Evolutionary conservation across 805 yeast genomes (phyloP).

Genomic region (Metschnikowia kofuensis): DNA sequence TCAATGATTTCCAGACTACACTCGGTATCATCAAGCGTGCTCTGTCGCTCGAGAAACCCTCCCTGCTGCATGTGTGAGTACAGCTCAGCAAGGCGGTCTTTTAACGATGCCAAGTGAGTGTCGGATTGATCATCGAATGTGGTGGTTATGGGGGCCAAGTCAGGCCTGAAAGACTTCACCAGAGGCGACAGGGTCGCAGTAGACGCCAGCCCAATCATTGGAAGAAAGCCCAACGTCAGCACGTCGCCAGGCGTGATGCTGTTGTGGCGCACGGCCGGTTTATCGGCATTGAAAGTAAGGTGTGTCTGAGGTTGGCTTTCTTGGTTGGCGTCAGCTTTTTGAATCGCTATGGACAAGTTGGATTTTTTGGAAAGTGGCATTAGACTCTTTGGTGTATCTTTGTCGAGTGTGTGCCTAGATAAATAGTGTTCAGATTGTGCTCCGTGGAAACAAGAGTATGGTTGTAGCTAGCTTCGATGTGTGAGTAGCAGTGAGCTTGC

Average conservation of each 20-base stretch:
- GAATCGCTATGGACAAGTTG: constrained; percentile 43
- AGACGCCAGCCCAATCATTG: constrained; percentile 15
- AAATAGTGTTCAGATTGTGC: neutral
- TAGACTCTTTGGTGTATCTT: neutral
- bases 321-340: constrained; percentile 35
- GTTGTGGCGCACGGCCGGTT: constrained; percentile 5
- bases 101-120: constrained; percentile 14
- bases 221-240: constrained; percentile 15
- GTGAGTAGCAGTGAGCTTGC: neutral
- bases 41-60: constrained; percentile 10
- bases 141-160: constrained; percentile 36
- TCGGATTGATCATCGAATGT: constrained; percentile 25
- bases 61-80: constrained; percentile 7
- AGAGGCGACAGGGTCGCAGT: constrained; percentile 29
- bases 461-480: neutral
- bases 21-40: constrained; percentile 11
- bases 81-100: constrained; percentile 18
- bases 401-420: neutral
- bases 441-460: no score
- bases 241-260: constrained; percentile 10
- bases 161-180: constrained; percentile 35
- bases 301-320: constrained; percentile 17
- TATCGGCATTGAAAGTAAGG: constrained; percentile 9
- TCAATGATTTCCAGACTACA: constrained; percentile 6
- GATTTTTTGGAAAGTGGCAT: constrained; percentile 32